Conservation (phyloP, 345 rosid species). For the Luvunga scandens region DNA sequence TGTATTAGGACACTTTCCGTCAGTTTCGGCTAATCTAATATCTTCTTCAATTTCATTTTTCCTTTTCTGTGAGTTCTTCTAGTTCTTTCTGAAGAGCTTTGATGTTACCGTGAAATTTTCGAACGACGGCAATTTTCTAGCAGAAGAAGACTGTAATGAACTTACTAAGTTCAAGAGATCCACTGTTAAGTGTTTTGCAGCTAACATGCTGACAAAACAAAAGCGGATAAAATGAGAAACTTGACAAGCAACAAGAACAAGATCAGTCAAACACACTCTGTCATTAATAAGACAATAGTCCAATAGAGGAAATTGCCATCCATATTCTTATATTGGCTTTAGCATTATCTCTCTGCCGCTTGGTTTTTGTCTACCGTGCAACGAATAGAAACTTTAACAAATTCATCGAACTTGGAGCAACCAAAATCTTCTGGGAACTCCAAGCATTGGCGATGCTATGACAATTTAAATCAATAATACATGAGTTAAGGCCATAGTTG, state of each 20-base stretch:
- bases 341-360: no score
- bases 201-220: not conserved
- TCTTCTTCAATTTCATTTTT: not conserved
- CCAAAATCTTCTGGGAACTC: no score
- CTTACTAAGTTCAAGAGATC: not conserved
- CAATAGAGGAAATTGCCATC: not conserved
- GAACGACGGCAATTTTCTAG: conserved; percentile 5
- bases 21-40: conserved; percentile 20
- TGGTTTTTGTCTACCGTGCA: no score
- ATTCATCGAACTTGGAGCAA: no score
- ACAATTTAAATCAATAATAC: no score
- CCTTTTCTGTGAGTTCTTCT: not conserved
- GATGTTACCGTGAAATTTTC: conserved; percentile 8
- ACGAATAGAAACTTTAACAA: no score
- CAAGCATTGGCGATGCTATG: no score
- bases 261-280: not conserved
- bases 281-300: not conserved
- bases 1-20: conserved; percentile 25
- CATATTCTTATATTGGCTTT: not conserved
- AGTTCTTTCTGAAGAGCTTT: conserved; percentile 9
- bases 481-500: no score
- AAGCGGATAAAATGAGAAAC: not conserved
- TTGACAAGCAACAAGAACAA: not conserved
- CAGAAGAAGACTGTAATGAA: not conserved
- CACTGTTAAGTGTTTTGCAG: not conserved